Conservation (phyloP, 1,139 yeast species). For the Ashbya aceris region DNA sequence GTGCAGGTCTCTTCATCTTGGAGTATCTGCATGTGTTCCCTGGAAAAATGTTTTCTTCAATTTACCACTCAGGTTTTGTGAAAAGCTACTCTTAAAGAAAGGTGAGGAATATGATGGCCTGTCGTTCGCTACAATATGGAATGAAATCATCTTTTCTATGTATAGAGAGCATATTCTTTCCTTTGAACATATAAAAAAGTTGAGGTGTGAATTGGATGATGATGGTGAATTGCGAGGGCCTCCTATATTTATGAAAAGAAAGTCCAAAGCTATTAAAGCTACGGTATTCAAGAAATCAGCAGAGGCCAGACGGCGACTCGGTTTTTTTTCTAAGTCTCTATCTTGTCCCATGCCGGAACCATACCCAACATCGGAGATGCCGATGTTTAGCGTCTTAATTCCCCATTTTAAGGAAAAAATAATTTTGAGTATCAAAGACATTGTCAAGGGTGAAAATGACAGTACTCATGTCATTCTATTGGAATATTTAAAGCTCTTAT, state of each 20-base stretch:
- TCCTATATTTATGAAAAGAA: conserved; percentile 60
- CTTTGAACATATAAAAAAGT: conserved; percentile 59
- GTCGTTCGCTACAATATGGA: conserved; percentile 60
- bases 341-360: conserved; percentile 70
- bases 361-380: conserved; percentile 66
- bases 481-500: conserved; percentile 64
- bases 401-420: conserved; percentile 72
- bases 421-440: conserved; percentile 57
- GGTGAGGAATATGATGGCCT: conserved; percentile 45
- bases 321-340: conserved; percentile 66
- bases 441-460: conserved; percentile 63
- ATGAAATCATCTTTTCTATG: conserved; percentile 61
- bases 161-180: conserved; percentile 64
- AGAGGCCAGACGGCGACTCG: conserved; percentile 67
- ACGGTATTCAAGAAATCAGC: conserved; percentile 47
- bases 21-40: conserved; percentile 96
- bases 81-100: conserved; percentile 50
- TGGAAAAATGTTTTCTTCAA: conserved; percentile 98
- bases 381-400: conserved; percentile 62
- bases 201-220: conserved; percentile 42
- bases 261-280: conserved; percentile 56
- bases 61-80: conserved; percentile 79
- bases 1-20: conserved; percentile 94
- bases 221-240: conserved; percentile 48
- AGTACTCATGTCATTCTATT: conserved; percentile 61